Evolutionary conservation across 2,329 filamentous ascomycete species (phyloP).

Genomic region (Curvularia eragrostidis): DNA sequence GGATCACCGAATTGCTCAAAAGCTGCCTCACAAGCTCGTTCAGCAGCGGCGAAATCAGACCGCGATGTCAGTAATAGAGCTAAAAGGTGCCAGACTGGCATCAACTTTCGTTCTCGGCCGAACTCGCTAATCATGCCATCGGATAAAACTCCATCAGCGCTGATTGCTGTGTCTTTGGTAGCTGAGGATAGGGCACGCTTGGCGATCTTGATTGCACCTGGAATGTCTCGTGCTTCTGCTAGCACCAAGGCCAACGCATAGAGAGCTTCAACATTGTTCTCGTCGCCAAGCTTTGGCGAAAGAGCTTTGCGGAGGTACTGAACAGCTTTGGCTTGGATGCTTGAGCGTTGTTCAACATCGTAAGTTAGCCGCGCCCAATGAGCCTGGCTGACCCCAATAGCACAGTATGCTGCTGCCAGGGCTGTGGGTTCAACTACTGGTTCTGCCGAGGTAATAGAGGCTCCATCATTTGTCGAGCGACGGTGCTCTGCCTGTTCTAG

Average conservation of each 20-base stretch:
- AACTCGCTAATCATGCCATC: slow-evolving; percentile 39
- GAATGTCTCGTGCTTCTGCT: slow-evolving; percentile 83
- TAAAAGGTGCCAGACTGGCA: slow-evolving; percentile 91
- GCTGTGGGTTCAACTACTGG: slow-evolving; percentile 63
- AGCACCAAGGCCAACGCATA: slow-evolving; percentile 86
- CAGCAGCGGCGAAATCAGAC: slow-evolving; percentile 82
- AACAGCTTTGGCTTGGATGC: slow-evolving; percentile 79
- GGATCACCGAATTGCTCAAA: slow-evolving; percentile 87
- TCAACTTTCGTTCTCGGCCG: slow-evolving; percentile 65
- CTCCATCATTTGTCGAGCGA: slow-evolving; percentile 32
- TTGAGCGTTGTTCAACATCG: slow-evolving; percentile 72
- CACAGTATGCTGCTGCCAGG: slow-evolving; percentile 74
- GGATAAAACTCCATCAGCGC: slow-evolving; percentile 43
- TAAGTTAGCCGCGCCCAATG: slow-evolving; percentile 86
- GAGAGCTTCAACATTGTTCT: slow-evolving; percentile 75
- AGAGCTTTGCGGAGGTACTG: slow-evolving; percentile 76
- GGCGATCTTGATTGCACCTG: slow-evolving; percentile 79
- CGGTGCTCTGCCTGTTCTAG: slow-evolving; percentile 62
- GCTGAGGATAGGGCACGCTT: slow-evolving; percentile 75
- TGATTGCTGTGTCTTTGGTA: slow-evolving; percentile 36
- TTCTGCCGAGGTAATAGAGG: slow-evolving; percentile 44
- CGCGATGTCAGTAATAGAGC: slow-evolving; percentile 84
- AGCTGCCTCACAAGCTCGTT: slow-evolving; percentile 84
- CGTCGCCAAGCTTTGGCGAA: slow-evolving; percentile 68
- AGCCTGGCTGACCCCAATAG: slow-evolving; percentile 83